Evolutionary conservation across 2,329 filamentous ascomycete species (phyloP), one percentile per base, ranked within the genome.

Genomic region (Neofusicoccum kwambonambiense): DNA sequence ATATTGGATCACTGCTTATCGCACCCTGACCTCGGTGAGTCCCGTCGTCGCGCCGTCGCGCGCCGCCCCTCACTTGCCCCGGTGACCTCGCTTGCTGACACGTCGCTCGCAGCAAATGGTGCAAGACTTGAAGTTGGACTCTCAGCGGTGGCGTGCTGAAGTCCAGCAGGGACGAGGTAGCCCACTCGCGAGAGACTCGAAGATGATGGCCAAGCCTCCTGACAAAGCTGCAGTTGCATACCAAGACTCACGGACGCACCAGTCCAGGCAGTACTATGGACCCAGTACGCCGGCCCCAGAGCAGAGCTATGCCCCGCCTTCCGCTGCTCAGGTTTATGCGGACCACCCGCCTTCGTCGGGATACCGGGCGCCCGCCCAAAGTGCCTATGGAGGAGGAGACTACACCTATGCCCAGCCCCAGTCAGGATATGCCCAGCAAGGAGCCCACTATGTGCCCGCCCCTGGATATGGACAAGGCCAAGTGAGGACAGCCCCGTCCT

Each of bases 1-100:
- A 65, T 83, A 81, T 75, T 82, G 79, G 80, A 82, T 83, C 69
- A 81, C 80, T 62, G 81, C 81, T 41, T 83, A 82, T 71, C 79
- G 81, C 47, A 83, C 80, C 54, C 74, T 83, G 63, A 83, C 81
- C 50, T 76, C 79, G 71, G 81, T 83, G 78, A 64, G 80, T 74
- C 2, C 12, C 19, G 35, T 17, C 37, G 34, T 37, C 17, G 27
- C 27, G 27, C 27, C 27, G 17, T 7, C 51, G 51, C 39, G 39
- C 56, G 41, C 42, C 47, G 42, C 56, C 41, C 42, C 56, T 35
- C 41, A 19, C 13, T 60, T 27, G 31, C 27, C 13, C 19, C n/a
- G 27, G 8, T 35, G 27, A 31, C 27, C 27, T 31, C 31, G 44
- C 44, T 17, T 39, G 58, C 58, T 62, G 37, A 62, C 58, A 27